A percentile compares a stretch with the other conserved stretches of the same genome.
Conservation (phyloP, 805 yeast species). For the Kuraishia borneana region DNA sequence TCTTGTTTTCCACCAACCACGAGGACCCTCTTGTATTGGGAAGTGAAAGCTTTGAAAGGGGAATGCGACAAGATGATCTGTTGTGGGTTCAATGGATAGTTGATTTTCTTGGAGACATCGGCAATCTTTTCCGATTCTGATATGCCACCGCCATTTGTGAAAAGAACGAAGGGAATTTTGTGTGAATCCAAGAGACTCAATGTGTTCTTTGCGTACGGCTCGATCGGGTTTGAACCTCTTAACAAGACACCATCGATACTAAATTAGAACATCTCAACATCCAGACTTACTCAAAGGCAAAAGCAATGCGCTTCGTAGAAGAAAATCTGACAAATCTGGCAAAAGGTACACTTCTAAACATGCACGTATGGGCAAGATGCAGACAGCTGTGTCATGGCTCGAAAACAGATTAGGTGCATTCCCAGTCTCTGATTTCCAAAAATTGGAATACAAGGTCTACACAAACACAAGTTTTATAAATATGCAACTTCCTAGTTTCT, state of each 20-base stretch:
- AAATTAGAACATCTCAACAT: constrained; percentile 10
- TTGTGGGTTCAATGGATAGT: constrained; percentile 29
- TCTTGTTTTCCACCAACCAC: constrained; percentile 79
- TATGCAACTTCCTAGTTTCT: too few relatives aligned
- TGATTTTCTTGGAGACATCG: constrained; percentile 34
- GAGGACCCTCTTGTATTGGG: constrained; percentile 45
- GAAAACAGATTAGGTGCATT: too few relatives aligned
- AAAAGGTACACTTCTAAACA: too few relatives aligned
- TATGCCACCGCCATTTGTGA: constrained; percentile 89
- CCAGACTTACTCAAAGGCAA: constrained; percentile 19
- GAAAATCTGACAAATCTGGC: not conserved
- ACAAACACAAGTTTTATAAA: too few relatives aligned
- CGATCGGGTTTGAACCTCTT: constrained; percentile 60
- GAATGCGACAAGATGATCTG: constrained; percentile 86
- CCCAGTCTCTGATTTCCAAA: too few relatives aligned
- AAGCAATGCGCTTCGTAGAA: constrained; percentile 13
- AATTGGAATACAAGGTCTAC: too few relatives aligned
- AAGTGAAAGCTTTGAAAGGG: constrained; percentile 56
- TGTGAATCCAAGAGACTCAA: constrained; percentile 28
- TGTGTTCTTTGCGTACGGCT: constrained; percentile 47
- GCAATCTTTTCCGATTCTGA: constrained; percentile 51
- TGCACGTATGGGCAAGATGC: too few relatives aligned
- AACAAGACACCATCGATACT: constrained; percentile 82
- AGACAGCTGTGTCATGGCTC: too few relatives aligned
- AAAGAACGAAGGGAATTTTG: constrained; percentile 64